phyloP scores from a whole-genome alignment of 441 rosid species.

The Aquilaria agallochum region DNA sequence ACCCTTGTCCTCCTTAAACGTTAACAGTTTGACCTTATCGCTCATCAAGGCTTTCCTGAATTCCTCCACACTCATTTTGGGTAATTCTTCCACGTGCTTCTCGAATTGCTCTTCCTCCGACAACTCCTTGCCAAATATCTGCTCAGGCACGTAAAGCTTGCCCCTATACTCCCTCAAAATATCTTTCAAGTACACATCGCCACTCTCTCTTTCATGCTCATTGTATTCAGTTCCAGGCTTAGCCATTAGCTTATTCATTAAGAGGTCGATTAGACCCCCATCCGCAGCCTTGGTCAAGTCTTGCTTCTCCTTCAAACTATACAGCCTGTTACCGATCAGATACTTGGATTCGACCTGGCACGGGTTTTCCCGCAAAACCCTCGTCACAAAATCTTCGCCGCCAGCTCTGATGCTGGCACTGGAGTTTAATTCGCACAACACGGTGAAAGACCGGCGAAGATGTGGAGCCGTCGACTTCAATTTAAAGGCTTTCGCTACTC shows the following conservation, averaged over 20 bases:
- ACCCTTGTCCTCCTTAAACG: slow-evolving; percentile 54
- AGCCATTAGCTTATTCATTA: slow-evolving; percentile 40
- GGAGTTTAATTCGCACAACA: slow-evolving; percentile 47
- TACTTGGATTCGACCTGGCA: slow-evolving; percentile 83
- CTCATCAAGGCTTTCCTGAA: slow-evolving; percentile 59
- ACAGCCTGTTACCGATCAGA: slow-evolving; percentile 54
- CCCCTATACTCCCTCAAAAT: slow-evolving; percentile 79
- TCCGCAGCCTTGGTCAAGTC: slow-evolving; percentile 33
- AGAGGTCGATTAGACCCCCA: slow-evolving; percentile 34
- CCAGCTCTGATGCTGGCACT: slow-evolving; percentile 24
- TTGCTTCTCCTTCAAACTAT: slow-evolving; percentile 60
- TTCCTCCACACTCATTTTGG: slow-evolving; percentile 71
- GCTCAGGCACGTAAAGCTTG: slow-evolving; percentile 91
- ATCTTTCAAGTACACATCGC: slow-evolving; percentile 70
- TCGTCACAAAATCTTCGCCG: slow-evolving; percentile 71
- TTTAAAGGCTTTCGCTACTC: slow-evolving; percentile 14
- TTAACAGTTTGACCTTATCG: slow-evolving; percentile 70
- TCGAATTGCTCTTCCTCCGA: slow-evolving; percentile 81
- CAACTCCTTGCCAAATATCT: slow-evolving; percentile 62
- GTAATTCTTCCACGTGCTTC: slow-evolving; percentile 55
- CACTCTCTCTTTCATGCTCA: slow-evolving; percentile 24
- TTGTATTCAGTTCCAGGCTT: slow-evolving; percentile 24
- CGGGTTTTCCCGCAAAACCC: slow-evolving; percentile 83
- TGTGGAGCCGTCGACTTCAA: slow-evolving; percentile 33
- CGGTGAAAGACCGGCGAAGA: slow-evolving; percentile 44